Conservation (phyloP, 75 land plant genomes). For the Pinus albicaulis region DNA sequence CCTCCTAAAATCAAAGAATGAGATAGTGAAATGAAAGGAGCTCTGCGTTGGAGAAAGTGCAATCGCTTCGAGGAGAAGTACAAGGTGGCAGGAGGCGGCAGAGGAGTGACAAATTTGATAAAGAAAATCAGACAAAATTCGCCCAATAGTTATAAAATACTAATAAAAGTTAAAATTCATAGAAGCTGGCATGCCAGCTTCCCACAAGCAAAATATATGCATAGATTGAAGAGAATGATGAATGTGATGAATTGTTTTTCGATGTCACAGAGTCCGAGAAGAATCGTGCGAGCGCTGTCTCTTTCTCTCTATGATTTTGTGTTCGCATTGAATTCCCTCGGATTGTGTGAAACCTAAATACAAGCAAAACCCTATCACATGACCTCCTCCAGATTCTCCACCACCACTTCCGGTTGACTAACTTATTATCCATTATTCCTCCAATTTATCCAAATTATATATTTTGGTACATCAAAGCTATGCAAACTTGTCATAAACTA, state of each 20-base stretch:
- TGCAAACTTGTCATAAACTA: too few relatives aligned
- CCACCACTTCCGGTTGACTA: too few relatives aligned
- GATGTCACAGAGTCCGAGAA: slow-evolving; percentile 1
- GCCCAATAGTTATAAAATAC: too few relatives aligned
- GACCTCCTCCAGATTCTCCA: too few relatives aligned
- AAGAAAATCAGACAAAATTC: background rate
- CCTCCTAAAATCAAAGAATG: background rate
- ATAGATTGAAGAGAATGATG: slow-evolving; percentile 5
- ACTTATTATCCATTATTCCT: too few relatives aligned
- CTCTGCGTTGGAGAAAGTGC: slow-evolving; percentile 2
- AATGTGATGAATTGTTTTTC: background rate
- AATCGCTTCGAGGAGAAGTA: background rate
- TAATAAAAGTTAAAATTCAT: too few relatives aligned
- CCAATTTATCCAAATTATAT: too few relatives aligned
- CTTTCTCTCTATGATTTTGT: background rate
- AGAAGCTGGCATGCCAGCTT: too few relatives aligned
- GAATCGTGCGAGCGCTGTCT: slow-evolving; percentile 1
- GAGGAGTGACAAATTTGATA: slow-evolving; percentile 6
- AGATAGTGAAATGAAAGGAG: background rate
- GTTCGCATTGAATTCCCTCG: background rate
- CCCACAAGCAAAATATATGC: background rate
- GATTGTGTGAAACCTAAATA: background rate
- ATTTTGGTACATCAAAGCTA: too few relatives aligned
- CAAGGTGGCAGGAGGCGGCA: too few relatives aligned
- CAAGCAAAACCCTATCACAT: too few relatives aligned